These are phyloP conservation scores for Ophiostoma quercus DNA, from an alignment of 2,329 filamentous ascomycete genomes.

Conservation along the genomic window DNA sequence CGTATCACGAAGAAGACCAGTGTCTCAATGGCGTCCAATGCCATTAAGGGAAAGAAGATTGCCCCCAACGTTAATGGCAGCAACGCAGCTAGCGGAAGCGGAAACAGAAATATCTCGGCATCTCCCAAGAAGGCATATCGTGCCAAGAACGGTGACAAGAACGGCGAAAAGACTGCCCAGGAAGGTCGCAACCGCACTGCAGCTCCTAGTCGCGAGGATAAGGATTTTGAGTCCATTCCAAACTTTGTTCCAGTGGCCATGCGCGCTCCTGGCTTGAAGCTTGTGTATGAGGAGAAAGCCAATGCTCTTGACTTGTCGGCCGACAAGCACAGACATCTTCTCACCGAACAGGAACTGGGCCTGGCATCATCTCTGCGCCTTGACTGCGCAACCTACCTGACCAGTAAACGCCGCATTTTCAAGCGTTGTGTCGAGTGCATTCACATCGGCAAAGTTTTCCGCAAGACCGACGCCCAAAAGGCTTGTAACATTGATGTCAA, in stretches of 20 bases:
- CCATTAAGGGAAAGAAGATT: constrained; percentile 29
- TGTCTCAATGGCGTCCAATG: not conserved
- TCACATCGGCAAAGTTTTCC: constrained; percentile 71
- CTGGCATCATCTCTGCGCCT: constrained; percentile 76
- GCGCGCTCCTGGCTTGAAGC: constrained; percentile 60
- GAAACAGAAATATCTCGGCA: not conserved
- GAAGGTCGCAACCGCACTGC: constrained; percentile 12
- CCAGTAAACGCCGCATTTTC: constrained; percentile 90
- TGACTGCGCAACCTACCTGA: constrained; percentile 82
- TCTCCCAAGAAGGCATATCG: not conserved
- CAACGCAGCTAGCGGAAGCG: not conserved
- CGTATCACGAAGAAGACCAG: constrained; percentile 23
- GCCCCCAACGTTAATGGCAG: constrained; percentile 22
- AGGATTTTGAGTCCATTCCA: constrained; percentile 66
- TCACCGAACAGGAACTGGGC: constrained; percentile 72
- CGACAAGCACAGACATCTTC: constrained; percentile 63
- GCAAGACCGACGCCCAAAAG: constrained; percentile 92
- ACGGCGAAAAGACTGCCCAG: not conserved
- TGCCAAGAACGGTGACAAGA: constrained; percentile 3
- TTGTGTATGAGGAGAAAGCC: constrained; percentile 87
- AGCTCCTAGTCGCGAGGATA: constrained; percentile 58
- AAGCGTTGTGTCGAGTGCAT: constrained; percentile 64
- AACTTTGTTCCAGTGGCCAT: constrained; percentile 67
- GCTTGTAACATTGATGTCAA: constrained; percentile 98
- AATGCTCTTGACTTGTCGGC: constrained; percentile 67